Evolutionary conservation across 805 yeast species (phyloP).

Genomic region (Yarrowia sp.): DNA sequence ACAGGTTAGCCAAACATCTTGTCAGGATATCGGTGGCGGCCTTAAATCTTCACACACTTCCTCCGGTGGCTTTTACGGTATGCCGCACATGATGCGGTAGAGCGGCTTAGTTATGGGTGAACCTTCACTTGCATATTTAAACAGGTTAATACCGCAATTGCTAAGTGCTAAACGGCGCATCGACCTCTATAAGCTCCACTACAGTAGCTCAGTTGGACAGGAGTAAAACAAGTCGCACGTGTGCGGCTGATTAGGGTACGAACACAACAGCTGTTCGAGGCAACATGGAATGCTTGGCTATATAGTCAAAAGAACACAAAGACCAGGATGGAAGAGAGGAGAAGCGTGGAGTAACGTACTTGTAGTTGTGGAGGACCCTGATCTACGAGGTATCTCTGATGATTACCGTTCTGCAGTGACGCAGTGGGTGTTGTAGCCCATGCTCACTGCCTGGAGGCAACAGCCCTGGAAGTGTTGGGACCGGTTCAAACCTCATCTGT

Average conservation of each 20-base stretch:
- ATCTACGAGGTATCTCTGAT: too few species aligned
- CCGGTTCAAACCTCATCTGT: slow-evolving; percentile 1
- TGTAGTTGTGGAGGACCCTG: too few species aligned
- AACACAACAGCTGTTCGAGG: background rate
- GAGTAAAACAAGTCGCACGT: slow-evolving; percentile 30
- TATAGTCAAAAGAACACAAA: background rate
- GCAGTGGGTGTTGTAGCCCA: too few species aligned
- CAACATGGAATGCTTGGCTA: slow-evolving; percentile 17
- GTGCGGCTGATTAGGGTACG: slow-evolving; percentile 34
- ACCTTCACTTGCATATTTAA: slow-evolving; percentile 8
- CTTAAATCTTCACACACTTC: background rate
- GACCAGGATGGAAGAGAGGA: too few species aligned
- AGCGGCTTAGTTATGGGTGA: slow-evolving; percentile 32
- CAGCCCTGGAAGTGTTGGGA: slow-evolving; percentile 1
- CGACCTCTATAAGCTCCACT: slow-evolving; percentile 21
- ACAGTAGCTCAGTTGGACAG: slow-evolving; percentile 13
- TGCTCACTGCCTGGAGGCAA: background rate
- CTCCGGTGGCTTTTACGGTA: slow-evolving; percentile 10
- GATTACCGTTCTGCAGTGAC: too few species aligned
- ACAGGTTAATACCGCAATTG: slow-evolving; percentile 36
- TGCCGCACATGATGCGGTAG: slow-evolving; percentile 31
- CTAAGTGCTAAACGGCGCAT: slow-evolving; percentile 34
- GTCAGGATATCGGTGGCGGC: background rate
- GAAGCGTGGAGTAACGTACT: background rate
- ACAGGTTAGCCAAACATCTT: too few species aligned